Evolutionary conservation across 371 early-diverging fungal species (phyloP).

Genomic region (Mucor racemosus): DNA sequence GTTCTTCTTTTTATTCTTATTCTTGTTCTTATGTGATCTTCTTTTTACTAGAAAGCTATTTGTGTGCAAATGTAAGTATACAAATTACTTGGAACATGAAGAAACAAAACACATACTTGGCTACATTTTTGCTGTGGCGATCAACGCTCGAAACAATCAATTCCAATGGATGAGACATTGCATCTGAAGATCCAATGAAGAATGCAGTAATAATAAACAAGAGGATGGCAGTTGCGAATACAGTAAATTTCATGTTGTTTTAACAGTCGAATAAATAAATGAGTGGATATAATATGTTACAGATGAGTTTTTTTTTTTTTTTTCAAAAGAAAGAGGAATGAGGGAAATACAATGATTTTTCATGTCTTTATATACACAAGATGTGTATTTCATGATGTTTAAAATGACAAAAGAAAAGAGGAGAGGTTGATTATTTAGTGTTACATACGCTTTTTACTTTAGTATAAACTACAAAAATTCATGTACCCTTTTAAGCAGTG

Average conservation of each 20-base stretch:
- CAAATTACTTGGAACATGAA: too few relatives aligned
- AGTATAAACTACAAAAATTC: background rate
- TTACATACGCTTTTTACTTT: background rate
- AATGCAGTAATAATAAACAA: background rate
- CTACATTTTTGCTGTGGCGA: background rate
- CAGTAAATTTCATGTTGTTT: background rate
- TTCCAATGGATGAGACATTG: background rate
- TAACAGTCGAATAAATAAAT: background rate
- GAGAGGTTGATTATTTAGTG: background rate
- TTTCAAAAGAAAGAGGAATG: too few relatives aligned
- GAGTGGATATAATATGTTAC: background rate
- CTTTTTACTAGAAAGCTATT: constrained; percentile 8
- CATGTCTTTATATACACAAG: background rate
- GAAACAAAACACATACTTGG: background rate
- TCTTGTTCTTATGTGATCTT: background rate
- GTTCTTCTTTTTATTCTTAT: background rate
- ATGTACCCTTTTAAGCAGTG: background rate
- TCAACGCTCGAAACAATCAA: background rate
- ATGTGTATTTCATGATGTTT: background rate
- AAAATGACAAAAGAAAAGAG: constrained; percentile 1
- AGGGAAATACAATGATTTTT: background rate
- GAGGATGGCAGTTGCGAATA: background rate
- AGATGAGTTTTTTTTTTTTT: too few relatives aligned
- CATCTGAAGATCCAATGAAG: background rate
- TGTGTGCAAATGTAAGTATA: background rate